Evolutionary conservation across 2,329 filamentous ascomycete genomes (phyloP), one percentile per base, ranked within the genome.

Genomic region (Fusarium dlaminii): DNA sequence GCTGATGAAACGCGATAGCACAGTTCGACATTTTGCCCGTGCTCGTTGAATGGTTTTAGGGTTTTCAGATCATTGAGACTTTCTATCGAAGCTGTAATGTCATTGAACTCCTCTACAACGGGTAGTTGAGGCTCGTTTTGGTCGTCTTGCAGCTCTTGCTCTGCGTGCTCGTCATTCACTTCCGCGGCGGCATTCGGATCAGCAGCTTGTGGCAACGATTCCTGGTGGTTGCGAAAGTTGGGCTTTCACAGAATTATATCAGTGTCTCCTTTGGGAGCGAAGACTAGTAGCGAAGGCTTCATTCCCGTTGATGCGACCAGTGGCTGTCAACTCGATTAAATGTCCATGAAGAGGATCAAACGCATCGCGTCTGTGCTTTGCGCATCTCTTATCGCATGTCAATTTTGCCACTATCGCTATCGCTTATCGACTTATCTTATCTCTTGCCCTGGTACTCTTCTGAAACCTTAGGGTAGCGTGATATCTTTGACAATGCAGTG

Each of bases 141-240:
- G 5, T 27, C 10, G 6, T 32, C 32, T 6, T n/a, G n/a, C n/a
- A n/a, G n/a, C n/a, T n/a, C n/a, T n/a, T 29, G 17, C 11, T 24
- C 12, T 17, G 8, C 11, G 2, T 20, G 1, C 18, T 37, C 15
- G 24, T 17, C 7, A 7, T 20, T 24, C 30, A 36, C 17, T 15
- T 20, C n/a, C 30, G 4, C 15, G 4, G 0, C 15, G 0, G 8
- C 7, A 14, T 20, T 0, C 12, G 48, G 10, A 32, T 49, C 22
- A 24, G 15, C 2, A 2, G 15, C 17, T 34, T 3, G 0, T 0
- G 15, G 8, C n/a, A 48, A 8, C 9, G 17, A 0, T 27, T 36
- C 1, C 2, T 34, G 22, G n/a, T 51, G 6, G 48, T 30, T 51
- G 0, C 43, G 34, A 8, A 15, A 29, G 2, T 59, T 59, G 14